Evolutionary conservation across 2,329 filamentous ascomycete genomes (phyloP).

Genomic region (Sporothrix protearum): DNA sequence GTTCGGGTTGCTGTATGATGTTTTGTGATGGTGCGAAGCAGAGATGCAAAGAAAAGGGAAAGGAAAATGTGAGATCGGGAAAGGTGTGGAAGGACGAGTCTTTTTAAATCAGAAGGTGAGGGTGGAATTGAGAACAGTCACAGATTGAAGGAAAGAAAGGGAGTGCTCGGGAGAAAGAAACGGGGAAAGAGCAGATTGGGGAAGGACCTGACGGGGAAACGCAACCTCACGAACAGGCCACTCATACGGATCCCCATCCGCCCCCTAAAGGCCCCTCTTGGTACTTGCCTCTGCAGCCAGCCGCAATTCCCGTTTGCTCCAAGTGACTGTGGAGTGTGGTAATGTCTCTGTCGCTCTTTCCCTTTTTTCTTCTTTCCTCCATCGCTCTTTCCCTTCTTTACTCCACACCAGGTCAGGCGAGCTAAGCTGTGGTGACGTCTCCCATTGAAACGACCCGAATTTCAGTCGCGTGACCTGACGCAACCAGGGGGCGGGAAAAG

Average conservation of each 20-base stretch:
- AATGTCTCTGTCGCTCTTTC: background rate
- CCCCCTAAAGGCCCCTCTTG: background rate
- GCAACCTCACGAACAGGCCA: constrained; percentile 13
- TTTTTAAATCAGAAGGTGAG: constrained; percentile 10
- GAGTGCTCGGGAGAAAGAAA: background rate
- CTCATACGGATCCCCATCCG: background rate
- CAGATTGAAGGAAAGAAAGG: background rate
- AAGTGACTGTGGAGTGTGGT: background rate
- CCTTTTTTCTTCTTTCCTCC: background rate
- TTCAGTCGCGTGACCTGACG: constrained; percentile 21
- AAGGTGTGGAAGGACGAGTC: background rate
- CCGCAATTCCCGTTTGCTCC: constrained; percentile 6
- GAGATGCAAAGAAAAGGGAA: constrained; percentile 6
- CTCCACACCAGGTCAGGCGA: constrained; percentile 20
- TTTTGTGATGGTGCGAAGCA: constrained; percentile 17
- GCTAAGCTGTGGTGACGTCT: constrained; percentile 16
- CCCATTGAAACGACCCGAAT: constrained; percentile 10
- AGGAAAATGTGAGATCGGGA: background rate
- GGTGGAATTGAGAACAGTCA: constrained; percentile 2
- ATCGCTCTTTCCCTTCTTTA: constrained; percentile 7
- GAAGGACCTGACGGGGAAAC: constrained; percentile 9
- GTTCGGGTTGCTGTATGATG: background rate
- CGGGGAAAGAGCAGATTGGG: background rate
- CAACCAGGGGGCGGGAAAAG: constrained; percentile 12
- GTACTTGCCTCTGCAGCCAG: background rate